phyloP scores from a whole-genome alignment of 352 stramenopile genomes.

The Elongisporangium undulatum region DNA sequence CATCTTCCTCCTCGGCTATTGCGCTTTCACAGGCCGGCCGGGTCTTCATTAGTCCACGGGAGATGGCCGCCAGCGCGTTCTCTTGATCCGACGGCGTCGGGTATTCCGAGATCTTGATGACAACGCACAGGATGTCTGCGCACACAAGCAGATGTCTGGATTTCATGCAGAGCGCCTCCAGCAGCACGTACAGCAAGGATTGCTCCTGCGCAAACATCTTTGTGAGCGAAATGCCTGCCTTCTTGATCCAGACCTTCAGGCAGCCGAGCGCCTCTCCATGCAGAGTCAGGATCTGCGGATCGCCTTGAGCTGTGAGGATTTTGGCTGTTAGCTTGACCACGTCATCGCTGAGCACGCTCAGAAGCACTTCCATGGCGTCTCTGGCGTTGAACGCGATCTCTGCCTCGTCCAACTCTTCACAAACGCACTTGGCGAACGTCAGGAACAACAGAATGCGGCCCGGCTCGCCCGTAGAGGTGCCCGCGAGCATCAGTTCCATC shows the following conservation, averaged over 20 bases:
- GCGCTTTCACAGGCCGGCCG: constrained; percentile 43
- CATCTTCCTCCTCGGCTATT: constrained; percentile 41
- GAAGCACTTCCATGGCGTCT: constrained; percentile 59
- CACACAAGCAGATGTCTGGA: constrained; percentile 39
- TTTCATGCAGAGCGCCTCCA: constrained; percentile 44
- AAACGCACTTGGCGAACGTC: constrained; percentile 50
- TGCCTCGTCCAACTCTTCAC: constrained; percentile 62
- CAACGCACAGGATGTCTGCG: constrained; percentile 51
- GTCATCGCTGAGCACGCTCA: constrained; percentile 35
- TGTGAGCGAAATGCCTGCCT: constrained; percentile 50
- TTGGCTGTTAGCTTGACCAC: constrained; percentile 43
- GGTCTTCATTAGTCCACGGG: constrained; percentile 40
- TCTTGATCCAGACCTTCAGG: constrained; percentile 53
- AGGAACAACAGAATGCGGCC: constrained; percentile 45
- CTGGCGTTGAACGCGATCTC: constrained; percentile 53
- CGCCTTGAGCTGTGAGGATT: constrained; percentile 27
- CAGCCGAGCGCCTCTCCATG: constrained; percentile 54
- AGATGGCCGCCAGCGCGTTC: constrained; percentile 30
- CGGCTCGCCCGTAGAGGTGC: constrained; percentile 17
- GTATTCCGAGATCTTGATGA: constrained; percentile 58
- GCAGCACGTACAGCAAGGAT: constrained; percentile 29
- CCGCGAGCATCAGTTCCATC: constrained; percentile 25
- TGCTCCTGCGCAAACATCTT: constrained; percentile 39
- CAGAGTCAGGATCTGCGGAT: constrained; percentile 22
- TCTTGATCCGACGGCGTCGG: constrained; percentile 40